phyloP scores from a whole-genome alignment of 257 asterid genomes.

The Osmanthus fragrans region DNA sequence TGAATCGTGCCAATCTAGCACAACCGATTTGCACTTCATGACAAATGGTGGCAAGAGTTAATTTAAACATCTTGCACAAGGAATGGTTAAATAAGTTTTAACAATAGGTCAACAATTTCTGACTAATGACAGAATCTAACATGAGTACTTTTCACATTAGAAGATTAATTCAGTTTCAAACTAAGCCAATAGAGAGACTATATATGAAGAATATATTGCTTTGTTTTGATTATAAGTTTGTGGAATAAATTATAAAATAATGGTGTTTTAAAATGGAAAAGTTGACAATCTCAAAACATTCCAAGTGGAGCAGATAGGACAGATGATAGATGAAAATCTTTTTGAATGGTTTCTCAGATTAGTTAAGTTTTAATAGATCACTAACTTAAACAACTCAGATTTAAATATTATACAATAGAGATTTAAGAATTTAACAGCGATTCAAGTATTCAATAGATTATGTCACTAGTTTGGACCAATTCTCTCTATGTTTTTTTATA shows the following conservation, averaged over 20 bases:
- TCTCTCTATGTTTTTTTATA: neutral
- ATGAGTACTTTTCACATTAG: slow-evolving; percentile 41
- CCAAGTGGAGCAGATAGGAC: slow-evolving; percentile 67
- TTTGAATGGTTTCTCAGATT: neutral
- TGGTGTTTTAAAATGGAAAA: slow-evolving; percentile 21
- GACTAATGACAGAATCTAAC: slow-evolving; percentile 37
- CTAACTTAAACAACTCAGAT: neutral
- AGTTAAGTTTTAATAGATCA: neutral
- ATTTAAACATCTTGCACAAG: neutral
- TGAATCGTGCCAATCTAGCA: neutral
- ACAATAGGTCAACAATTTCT: slow-evolving; percentile 31
- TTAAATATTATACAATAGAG: neutral
- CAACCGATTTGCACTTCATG: neutral
- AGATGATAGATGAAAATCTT: neutral
- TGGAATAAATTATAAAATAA: slow-evolving; percentile 1
- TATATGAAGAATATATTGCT: neutral
- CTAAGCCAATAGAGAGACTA: neutral
- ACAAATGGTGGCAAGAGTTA: neutral
- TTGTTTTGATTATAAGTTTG: neutral
- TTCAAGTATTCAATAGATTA: neutral
- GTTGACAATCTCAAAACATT: slow-evolving; percentile 52
- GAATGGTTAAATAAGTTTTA: neutral
- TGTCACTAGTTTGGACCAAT: neutral
- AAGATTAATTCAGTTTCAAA: slow-evolving; percentile 15
- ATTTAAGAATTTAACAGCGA: neutral